Evolutionary conservation across 257 asterid genomes (phyloP).

Genomic region (Solanum rostratum): DNA sequence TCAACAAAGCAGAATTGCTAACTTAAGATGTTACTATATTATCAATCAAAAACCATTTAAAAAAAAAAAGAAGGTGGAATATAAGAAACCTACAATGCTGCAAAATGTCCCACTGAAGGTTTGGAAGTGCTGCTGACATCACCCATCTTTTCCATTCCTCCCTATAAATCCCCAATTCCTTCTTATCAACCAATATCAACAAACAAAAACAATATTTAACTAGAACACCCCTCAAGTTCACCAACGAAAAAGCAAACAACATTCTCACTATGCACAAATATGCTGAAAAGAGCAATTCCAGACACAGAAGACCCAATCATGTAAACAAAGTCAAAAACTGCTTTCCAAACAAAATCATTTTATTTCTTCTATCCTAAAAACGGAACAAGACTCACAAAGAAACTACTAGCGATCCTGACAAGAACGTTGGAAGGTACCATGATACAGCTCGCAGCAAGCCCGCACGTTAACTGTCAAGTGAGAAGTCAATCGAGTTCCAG

Average conservation of each 20-base stretch:
- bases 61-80: neutral
- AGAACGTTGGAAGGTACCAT: constrained; percentile 96
- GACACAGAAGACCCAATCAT: neutral
- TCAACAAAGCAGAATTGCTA: neutral
- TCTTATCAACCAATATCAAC: constrained; percentile 32
- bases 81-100: constrained; percentile 32
- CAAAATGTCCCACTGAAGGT: constrained; percentile 21
- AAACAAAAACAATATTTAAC: constrained; percentile 8
- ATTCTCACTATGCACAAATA: neutral
- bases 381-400: constrained; percentile 62
- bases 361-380: constrained; percentile 10
- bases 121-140: constrained; percentile 34
- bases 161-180: constrained; percentile 48
- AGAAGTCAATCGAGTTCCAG: constrained; percentile 53
- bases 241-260: neutral
- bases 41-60: neutral
- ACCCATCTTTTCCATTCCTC: constrained; percentile 52
- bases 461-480: constrained; percentile 57
- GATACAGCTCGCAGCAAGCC: constrained; percentile 88
- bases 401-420: constrained; percentile 97
- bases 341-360: neutral
- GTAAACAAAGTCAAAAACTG: neutral
- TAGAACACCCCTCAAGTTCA: constrained; percentile 4
- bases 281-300: neutral
- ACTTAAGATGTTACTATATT: neutral